Percentiles rank a stretch among this genome's conserved stretches.
Evolutionary conservation across 139 green algal genomes (phyloP).

Genomic region (Penium margaritaceum): DNA sequence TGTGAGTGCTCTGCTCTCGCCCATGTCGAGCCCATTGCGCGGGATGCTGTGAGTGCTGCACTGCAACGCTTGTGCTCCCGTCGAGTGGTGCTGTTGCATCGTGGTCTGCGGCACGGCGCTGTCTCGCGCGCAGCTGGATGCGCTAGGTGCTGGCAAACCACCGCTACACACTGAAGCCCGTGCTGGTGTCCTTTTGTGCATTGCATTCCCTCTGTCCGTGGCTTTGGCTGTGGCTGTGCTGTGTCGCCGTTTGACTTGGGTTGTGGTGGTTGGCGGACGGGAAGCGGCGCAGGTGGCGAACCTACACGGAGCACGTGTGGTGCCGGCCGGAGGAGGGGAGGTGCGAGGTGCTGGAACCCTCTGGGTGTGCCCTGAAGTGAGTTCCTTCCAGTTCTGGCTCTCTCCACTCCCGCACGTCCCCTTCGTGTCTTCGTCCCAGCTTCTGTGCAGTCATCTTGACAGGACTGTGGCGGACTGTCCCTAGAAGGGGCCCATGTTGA

Average conservation of each 20-base stretch:
- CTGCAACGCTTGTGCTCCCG: not conserved
- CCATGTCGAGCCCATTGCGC: not conserved
- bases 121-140: no score
- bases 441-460: not conserved
- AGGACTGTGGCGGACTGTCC: not conserved
- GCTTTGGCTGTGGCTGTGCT: not conserved
- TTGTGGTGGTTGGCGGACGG: constrained; percentile 11
- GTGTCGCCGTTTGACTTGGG: not conserved
- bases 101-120: not conserved
- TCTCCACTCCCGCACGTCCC: no score
- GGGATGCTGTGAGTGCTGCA: not conserved
- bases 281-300: constrained; percentile 43
- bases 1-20: constrained; percentile 10
- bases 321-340: constrained; percentile 69
- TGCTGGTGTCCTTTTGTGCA: not conserved
- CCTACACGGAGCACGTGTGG: constrained; percentile 44
- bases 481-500: not conserved
- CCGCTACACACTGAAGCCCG: not conserved
- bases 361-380: constrained; percentile 40
- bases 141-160: no score
- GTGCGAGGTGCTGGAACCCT: constrained; percentile 68
- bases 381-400: no score
- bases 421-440: no score
- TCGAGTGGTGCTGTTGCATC: not conserved
- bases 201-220: not conserved